Percentiles rank a stretch among this genome's conserved stretches.
These are phyloP conservation scores for Schizosaccharomyces cryophilus DNA, from an alignment of 805 yeast species.

Conservation along the genomic window DNA sequence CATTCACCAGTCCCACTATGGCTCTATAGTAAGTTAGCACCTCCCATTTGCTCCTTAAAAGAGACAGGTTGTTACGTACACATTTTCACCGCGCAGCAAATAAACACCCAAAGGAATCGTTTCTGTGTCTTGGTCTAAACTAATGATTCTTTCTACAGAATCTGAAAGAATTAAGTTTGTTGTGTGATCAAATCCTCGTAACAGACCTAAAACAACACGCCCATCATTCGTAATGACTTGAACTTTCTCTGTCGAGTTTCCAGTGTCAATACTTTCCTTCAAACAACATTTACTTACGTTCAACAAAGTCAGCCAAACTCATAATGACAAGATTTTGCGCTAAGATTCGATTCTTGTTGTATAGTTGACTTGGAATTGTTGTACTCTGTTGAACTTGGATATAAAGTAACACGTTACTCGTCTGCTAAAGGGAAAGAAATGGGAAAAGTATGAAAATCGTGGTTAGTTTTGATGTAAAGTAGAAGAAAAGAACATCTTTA, in stretches of 20 bases:
- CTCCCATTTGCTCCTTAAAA: not conserved
- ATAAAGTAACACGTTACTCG: no score
- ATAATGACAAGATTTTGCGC: not conserved
- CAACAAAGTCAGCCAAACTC: constrained; percentile 1
- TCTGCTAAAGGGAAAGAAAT: no score
- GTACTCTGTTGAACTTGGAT: no score
- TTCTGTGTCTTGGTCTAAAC: not conserved
- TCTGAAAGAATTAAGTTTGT: constrained; percentile 2
- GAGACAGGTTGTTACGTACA: not conserved
- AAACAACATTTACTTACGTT: not conserved
- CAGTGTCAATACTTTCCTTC: not conserved
- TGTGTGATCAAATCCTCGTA: constrained; percentile 1
- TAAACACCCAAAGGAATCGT: not conserved
- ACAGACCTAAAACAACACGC: not conserved
- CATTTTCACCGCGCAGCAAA: constrained; percentile 2
- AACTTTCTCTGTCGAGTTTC: not conserved
- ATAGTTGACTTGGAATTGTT: no score
- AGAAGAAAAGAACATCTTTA: no score
- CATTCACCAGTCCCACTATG: not conserved
- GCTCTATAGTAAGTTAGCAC: not conserved
- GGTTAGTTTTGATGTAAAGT: no score
- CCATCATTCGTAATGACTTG: constrained; percentile 1
- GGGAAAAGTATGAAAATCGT: no score
- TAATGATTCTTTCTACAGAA: not conserved
- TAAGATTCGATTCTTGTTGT: no score